Percentiles rank a stretch among this genome's conserved stretches.
phyloP scores from a whole-genome alignment of 2,329 filamentous ascomycete genomes.

The Aphanocladium album region DNA sequence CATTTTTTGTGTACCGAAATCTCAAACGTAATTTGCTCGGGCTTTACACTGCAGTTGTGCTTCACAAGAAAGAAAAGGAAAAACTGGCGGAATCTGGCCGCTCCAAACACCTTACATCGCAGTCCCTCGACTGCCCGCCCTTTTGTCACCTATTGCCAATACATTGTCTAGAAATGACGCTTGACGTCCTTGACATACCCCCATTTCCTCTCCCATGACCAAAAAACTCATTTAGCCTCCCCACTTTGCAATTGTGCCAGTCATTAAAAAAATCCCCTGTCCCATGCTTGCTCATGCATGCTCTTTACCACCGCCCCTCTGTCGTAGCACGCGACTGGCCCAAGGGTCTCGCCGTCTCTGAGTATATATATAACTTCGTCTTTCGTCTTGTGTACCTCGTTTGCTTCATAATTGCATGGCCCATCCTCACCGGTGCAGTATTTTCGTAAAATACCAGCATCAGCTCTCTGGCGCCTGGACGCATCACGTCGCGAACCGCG shows the following conservation, averaged over 20 bases:
- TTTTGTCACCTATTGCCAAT: background rate
- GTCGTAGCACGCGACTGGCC: background rate
- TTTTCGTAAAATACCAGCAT: background rate
- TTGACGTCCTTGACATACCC: background rate
- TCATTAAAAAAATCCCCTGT: background rate
- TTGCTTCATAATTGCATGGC: background rate
- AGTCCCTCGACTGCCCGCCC: background rate
- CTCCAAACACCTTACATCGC: background rate
- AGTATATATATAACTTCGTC: background rate
- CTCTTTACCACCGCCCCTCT: background rate
- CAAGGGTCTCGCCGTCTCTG: background rate
- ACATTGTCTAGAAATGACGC: background rate
- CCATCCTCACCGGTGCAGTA: background rate
- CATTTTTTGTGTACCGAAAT: background rate
- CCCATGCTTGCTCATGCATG: background rate
- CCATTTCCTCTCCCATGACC: background rate
- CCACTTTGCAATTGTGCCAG: constrained; percentile 6
- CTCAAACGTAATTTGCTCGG: background rate
- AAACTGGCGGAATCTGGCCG: background rate
- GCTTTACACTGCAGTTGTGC: background rate
- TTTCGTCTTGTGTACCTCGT: background rate
- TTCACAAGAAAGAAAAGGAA: background rate
- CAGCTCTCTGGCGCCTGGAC: background rate
- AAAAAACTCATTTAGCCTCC: background rate
- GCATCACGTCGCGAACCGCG: constrained; percentile 4